Base-by-base conservation (phyloP, 2,329 filamentous ascomycete genomes). In the Fusarium citri region DNA sequence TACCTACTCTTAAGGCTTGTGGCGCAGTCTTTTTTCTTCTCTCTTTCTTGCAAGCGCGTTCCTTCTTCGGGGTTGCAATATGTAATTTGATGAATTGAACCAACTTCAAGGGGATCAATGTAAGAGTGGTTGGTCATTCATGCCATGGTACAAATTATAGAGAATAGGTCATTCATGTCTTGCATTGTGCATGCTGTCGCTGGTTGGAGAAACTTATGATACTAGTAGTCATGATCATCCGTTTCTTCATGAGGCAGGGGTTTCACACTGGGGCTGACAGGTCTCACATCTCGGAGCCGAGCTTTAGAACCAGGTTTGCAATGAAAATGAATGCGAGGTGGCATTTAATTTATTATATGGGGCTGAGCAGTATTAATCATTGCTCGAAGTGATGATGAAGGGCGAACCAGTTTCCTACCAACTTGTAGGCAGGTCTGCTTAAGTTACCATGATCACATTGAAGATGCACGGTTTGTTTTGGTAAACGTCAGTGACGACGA, bases 191-290 rank as follows among this genome's bases (percentile, higher is more conserved):
- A 18, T 42, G 23, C 49, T 11, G 11, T 26, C 18, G 23, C 15
- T 61, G 37, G 53, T 20, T 31, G 28, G 20, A 22, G 26, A 48
- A 20, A 20, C n/a, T 53, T 42, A 47, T 62, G 25, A 59, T 25
- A 10, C 28, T 16, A 43, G 42, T n/a, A 66, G 40, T 47, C 64
- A 62, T 57, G 63, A 69, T 70, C 50, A 57, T 56, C 41, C 43
- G 47, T 47, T 68, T 48, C 34, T 50, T 46, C 53, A 34, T 56
- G 26, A 51, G 58, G 25, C 59, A 59, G 53, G 51, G 50, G 54
- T 54, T 49, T 69, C 25, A 58, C 31, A 22, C n/a, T 40, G 47
- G 28, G 30, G 23, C 42, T 40, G 28, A 11, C 26, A 43, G 28
- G 31, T 58, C 61, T 64, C 45, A 50, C 42, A 55, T 37, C 45